Percentiles rank a stretch among this genome's conserved stretches.
Evolutionary conservation across 208 protist species (phyloP).

Genomic region (Leishmania amazonensis): DNA sequence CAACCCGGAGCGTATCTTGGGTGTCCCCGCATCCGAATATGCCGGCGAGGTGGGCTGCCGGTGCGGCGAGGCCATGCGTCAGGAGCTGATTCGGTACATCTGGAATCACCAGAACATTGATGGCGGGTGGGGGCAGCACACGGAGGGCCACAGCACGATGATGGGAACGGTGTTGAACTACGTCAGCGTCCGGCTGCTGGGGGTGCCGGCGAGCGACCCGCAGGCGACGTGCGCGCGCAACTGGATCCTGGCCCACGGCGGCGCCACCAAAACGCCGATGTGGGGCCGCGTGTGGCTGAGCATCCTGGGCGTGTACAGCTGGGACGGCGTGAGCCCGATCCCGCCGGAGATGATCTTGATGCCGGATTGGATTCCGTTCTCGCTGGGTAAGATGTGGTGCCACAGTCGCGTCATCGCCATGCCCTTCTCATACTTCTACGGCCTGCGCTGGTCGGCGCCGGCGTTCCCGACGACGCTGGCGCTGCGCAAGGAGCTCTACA

Average conservation of each 20-base stretch:
- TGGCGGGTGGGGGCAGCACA: constrained; percentile 97
- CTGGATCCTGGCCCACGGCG: constrained; percentile 87
- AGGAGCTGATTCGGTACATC: constrained; percentile 95
- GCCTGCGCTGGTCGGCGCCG: constrained; percentile 63
- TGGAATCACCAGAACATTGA: constrained; percentile 94
- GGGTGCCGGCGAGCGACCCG: constrained; percentile 75
- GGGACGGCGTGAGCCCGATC: constrained; percentile 94
- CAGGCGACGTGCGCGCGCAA: constrained; percentile 50
- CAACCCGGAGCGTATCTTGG: constrained; percentile 17
- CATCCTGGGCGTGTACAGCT: constrained; percentile 92
- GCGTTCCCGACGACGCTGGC: constrained; percentile 60
- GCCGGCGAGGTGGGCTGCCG: constrained; percentile 42
- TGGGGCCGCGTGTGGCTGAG: constrained; percentile 98
- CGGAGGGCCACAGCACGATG: constrained; percentile 96
- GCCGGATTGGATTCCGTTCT: constrained; percentile 92
- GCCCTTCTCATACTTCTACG: constrained; percentile 97
- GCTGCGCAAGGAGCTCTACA: constrained; percentile 93
- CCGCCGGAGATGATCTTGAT: constrained; percentile 95
- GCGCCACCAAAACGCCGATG: constrained; percentile 90
- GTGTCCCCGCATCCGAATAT: constrained; percentile 14
- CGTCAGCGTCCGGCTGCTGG: constrained; percentile 94
- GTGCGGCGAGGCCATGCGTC: constrained; percentile 53
- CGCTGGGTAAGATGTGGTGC: constrained; percentile 93
- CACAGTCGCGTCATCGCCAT: constrained; percentile 97
- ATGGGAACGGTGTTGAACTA: constrained; percentile 97